phyloP scores from a whole-genome alignment of 2,329 filamentous ascomycete species.

The Fusarium neocosmosporiellum region DNA sequence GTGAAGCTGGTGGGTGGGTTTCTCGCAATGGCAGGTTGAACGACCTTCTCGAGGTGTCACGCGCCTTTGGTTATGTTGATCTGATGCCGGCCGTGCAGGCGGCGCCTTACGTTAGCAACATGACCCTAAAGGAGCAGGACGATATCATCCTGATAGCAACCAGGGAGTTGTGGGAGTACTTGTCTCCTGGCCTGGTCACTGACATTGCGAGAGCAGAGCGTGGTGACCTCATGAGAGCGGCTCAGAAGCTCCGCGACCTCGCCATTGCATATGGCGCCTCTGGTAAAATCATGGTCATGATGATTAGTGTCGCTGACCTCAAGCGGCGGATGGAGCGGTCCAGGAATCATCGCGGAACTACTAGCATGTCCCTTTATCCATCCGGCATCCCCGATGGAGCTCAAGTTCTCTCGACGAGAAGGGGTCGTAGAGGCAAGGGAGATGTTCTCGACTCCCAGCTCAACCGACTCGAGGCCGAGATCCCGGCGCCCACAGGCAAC shows the following conservation, averaged over 20 bases:
- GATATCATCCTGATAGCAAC: constrained; percentile 95
- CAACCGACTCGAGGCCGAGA: constrained; percentile 87
- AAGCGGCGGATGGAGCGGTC: constrained; percentile 84
- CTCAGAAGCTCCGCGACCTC: constrained; percentile 92
- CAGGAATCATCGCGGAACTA: constrained; percentile 73
- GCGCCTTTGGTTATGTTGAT: constrained; percentile 94
- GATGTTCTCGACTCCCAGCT: constrained; percentile 87
- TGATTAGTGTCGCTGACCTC: constrained; percentile 91
- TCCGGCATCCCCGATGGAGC: constrained; percentile 78
- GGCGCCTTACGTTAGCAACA: constrained; percentile 82
- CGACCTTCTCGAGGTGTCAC: constrained; percentile 88
- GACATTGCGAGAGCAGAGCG: constrained; percentile 91
- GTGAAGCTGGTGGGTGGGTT: constrained; percentile 94
- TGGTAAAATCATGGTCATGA: constrained; percentile 99
- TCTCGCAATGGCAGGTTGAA: constrained; percentile 95
- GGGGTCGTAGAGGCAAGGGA: constrained; percentile 71
- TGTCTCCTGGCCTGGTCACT: constrained; percentile 89
- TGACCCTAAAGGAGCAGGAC: constrained; percentile 86
- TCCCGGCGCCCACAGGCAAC: constrained; percentile 90
- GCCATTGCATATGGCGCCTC: constrained; percentile 95
- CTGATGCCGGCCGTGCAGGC: constrained; percentile 94
- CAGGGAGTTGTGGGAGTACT: constrained; percentile 93
- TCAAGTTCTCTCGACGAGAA: constrained; percentile 71
- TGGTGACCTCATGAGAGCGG: constrained; percentile 90
- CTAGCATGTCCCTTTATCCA: constrained; percentile 87